Base-by-base conservation (phyloP, 129 eudicot species). In the Deinandra increscens region DNA sequence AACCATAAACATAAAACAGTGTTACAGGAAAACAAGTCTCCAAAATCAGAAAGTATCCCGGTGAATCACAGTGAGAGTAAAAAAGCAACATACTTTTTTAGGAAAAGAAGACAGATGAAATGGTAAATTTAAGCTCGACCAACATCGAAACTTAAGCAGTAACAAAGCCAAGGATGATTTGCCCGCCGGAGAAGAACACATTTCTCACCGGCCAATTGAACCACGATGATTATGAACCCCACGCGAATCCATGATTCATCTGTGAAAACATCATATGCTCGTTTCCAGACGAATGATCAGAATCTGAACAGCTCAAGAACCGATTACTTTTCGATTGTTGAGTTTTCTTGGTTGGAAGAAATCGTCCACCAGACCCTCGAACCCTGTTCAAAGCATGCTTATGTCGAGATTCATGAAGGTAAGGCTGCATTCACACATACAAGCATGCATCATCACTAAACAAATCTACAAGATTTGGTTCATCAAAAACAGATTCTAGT, bases 141-240 rank as follows among this genome's bases (percentile, higher is more conserved):
- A 69, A 70, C 69, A 38, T 80, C 26, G 9, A 58, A 67, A 68
- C 53, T 58, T 37, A 78, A 56, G 26, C 36, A 79, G 78, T 77
- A 72, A 79, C 80, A 79, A 83, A 91, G 97, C 97, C 97, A 91
- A 91, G 96, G 97, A 91, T 91, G 97, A 91, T 78, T 91, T 87
- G 97, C 95, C 95, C 37, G 5, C 84, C 83, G 75, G 86, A 81
- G 76, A 31, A 41, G 6, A 65, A 46, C 53, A 72, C 10, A 49
- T 74, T 43, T 23, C 75, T 82, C 96, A 88, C 92, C 90, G 81
- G 77, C 81, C 31, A 26, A 26, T 26, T 26, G 31, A 26, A 26
- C 31, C 85, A 33, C 70, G 64, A n/a, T n/a, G n/a, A 69, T 69
- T 78, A 46, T 58, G 85, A 36, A 48, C 71, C 81, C 81, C 81